phyloP scores from a whole-genome alignment of 257 asterid species.

The Solanum corneliomulleri region DNA sequence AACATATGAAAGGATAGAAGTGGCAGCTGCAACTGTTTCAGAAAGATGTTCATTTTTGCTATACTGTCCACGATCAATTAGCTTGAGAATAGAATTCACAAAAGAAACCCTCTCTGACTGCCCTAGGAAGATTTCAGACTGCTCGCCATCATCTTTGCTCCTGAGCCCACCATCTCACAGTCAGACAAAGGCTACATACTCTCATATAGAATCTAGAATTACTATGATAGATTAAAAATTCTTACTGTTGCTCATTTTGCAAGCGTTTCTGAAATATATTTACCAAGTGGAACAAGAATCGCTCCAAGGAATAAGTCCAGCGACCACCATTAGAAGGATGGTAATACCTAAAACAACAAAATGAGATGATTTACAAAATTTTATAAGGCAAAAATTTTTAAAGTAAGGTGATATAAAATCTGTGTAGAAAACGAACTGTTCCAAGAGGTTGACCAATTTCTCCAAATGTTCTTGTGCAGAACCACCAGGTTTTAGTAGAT shows the following conservation, averaged over 20 bases:
- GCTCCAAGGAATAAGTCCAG: conserved; percentile 88
- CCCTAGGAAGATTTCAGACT: conserved; percentile 39
- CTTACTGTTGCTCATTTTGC: conserved; percentile 88
- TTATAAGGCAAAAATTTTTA: background rate
- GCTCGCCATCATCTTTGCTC: conserved; percentile 45
- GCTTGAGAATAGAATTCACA: conserved; percentile 62
- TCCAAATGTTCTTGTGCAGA: conserved; percentile 68
- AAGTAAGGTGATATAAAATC: background rate
- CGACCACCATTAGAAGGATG: conserved; percentile 99
- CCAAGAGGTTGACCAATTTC: conserved; percentile 86
- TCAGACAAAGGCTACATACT: conserved; percentile 1
- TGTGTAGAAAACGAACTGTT: conserved; percentile 69
- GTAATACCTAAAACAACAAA: conserved; percentile 55
- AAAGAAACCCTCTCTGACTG: conserved; percentile 75
- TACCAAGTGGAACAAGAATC: conserved; percentile 81
- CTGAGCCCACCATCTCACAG: conserved; percentile 31
- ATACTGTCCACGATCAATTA: conserved; percentile 96
- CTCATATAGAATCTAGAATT: background rate
- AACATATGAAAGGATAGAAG: conserved; percentile 85
- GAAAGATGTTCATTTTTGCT: conserved; percentile 91
- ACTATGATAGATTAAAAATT: background rate
- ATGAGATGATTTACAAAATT: background rate
- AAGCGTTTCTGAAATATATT: conserved; percentile 65
- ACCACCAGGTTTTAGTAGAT: conserved; percentile 84
- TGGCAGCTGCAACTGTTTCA: conserved; percentile 87